A percentile compares a stretch with the other conserved stretches of the same genome.
Conservation (phyloP, 2,329 filamentous ascomycete genomes). For the Fusarium hostae region DNA sequence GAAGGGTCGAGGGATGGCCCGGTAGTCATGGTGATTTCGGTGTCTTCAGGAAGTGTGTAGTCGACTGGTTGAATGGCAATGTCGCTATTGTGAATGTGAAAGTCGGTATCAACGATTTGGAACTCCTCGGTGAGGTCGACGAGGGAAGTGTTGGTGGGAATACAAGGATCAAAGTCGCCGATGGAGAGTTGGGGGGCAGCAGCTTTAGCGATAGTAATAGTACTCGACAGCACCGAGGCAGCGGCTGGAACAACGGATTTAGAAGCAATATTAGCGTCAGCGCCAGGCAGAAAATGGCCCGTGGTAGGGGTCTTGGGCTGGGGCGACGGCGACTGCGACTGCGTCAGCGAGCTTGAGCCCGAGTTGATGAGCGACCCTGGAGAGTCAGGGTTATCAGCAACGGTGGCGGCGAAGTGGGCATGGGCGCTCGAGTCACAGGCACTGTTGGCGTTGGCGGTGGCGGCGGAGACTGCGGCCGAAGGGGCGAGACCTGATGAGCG, state of each 20-base stretch:
- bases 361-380: conserved; percentile 50
- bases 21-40: conserved; percentile 65
- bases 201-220: conserved; percentile 40
- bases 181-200: conserved; percentile 37
- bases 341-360: conserved; percentile 50
- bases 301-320: conserved; percentile 50
- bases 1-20: conserved; percentile 66
- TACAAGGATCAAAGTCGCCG: conserved; percentile 32
- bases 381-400: conserved; percentile 48
- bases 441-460: conserved; percentile 40
- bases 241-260: conserved; percentile 40
- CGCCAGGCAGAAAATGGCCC: conserved; percentile 43
- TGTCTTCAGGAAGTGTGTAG: conserved; percentile 25
- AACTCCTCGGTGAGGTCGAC: conserved; percentile 13
- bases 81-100: not conserved
- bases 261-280: conserved; percentile 45
- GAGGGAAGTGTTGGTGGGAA: conserved; percentile 49
- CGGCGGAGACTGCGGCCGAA: conserved; percentile 39
- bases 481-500: conserved; percentile 37
- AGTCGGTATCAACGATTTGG: conserved; percentile 1
- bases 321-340: conserved; percentile 52
- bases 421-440: conserved; percentile 42
- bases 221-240: conserved; percentile 39
- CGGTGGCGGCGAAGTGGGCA: conserved; percentile 41
- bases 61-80: not conserved